Percentiles rank a stretch among this genome's conserved stretches.
Conservation (phyloP, 108 stramenopile species). For the Pelagomonas calceolata region DNA sequence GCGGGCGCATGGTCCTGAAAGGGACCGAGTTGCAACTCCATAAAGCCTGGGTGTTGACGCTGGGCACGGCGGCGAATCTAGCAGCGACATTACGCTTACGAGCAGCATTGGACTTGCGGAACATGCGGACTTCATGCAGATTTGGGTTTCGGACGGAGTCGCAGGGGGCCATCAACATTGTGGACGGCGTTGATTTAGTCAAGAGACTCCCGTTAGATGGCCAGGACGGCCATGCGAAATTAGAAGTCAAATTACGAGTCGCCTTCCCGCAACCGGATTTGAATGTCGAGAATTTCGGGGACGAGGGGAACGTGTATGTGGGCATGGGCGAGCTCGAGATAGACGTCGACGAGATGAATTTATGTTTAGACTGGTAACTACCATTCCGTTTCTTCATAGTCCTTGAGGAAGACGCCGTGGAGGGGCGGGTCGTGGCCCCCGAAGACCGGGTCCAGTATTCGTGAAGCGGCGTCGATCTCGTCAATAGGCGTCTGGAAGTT, state of each 20-base stretch:
- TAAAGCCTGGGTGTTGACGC: background rate
- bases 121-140: background rate
- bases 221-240: background rate
- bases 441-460: slow-evolving; percentile 14
- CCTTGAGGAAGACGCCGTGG: slow-evolving; percentile 71
- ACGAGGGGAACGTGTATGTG: background rate
- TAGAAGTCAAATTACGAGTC: background rate
- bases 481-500: slow-evolving; percentile 15
- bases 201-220: background rate
- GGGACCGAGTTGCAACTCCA: background rate
- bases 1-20: background rate
- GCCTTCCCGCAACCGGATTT: background rate
- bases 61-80: background rate
- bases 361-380: slow-evolving; percentile 13
- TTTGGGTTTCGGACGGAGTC: background rate
- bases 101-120: background rate
- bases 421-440: background rate
- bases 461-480: slow-evolving; percentile 16
- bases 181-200: background rate
- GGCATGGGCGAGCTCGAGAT: slow-evolving; percentile 1
- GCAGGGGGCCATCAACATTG: background rate
- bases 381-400: slow-evolving; percentile 74
- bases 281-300: background rate
- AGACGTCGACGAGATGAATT: background rate
- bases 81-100: background rate